Base-by-base conservation (phyloP, 164 flowering plant species). In the grape (Vitis vinifera) region DNA sequence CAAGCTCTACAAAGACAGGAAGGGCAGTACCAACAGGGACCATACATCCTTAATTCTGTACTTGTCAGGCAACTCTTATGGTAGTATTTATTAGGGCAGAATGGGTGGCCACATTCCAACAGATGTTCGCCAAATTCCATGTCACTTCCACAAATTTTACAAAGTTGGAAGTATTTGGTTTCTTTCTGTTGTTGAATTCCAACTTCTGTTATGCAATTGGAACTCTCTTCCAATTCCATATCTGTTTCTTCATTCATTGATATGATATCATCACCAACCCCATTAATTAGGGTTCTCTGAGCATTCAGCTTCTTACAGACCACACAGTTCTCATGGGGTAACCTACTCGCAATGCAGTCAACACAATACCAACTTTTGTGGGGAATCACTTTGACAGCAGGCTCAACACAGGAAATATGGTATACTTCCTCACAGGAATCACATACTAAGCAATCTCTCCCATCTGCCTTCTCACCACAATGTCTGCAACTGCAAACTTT, bases 1-100 rank as follows among this genome's bases (percentile, higher is more conserved):
- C 99, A 95, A 68, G 55, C 69, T 74, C 92, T 82, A 75, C 99
- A 95, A 44, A 93, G 82, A 80, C 99, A 95, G 23, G 94, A 89
- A 63, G 98, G 97, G 85, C 98, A 93, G 76, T 88, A 90, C 98
- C 99, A 95, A 27, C 81, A 70, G 13, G 84, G 72, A 15, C 87
- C 83, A 64, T 78, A 76, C 16, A 73, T 65, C 44, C 77, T 78
- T 23, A 85, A 63, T 81, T 89, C 87, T 65, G 70, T 76, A 8
- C 15, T 67, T 23, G 89, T 80, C 71, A 95, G 69, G 78, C 99
- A 93, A 62, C 85, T 82, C 15, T 44, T 70, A 60, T 95, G 99
- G 77, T 85, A 93, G 63, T 71, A 86, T 72, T 82, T 91, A 65
- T 69, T 52, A 19, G 76, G 79, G 76, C 98, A 95, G 57, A 27